These are phyloP conservation scores for Amanita fuliginea DNA, from an alignment of 768 basidiomycete genomes.

Conservation along the genomic window DNA sequence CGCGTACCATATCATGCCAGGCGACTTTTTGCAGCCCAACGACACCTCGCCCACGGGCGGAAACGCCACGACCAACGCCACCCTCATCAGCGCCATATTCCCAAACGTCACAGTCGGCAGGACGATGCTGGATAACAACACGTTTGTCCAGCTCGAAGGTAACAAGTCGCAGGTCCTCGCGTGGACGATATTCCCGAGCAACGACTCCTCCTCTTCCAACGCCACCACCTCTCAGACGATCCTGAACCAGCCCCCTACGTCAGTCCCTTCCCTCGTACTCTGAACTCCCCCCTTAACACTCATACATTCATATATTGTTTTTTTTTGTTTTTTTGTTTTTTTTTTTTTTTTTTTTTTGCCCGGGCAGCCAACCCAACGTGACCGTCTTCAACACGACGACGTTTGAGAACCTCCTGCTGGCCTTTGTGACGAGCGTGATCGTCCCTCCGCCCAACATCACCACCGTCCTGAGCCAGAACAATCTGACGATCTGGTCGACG, in stretches of 20 bases:
- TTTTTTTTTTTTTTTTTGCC: too few species aligned
- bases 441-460: conserved; percentile 37
- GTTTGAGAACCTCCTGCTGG: conserved; percentile 28
- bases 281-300: background rate
- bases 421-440: conserved; percentile 40
- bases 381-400: conserved; percentile 28
- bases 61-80: conserved; percentile 5
- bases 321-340: too few species aligned
- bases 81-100: conserved; percentile 26
- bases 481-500: conserved; percentile 29
- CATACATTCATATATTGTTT: too few species aligned
- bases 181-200: conserved; percentile 19
- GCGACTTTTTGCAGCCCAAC: conserved; percentile 5
- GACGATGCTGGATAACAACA: conserved; percentile 42
- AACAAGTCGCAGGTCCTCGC: conserved; percentile 45
- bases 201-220: background rate
- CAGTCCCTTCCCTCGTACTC: conserved; percentile 7
- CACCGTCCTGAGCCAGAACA: conserved; percentile 27
- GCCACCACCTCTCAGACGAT: conserved; percentile 13
- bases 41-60: conserved; percentile 3
- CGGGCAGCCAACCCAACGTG: conserved; percentile 2
- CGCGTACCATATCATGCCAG: conserved; percentile 8
- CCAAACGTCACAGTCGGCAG: conserved; percentile 56
- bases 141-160: conserved; percentile 44
- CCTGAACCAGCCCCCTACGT: conserved; percentile 28